These are phyloP conservation scores for Suaeda aralocaspica DNA, from an alignment of 148 eudicot species.

Conservation along the genomic window DNA sequence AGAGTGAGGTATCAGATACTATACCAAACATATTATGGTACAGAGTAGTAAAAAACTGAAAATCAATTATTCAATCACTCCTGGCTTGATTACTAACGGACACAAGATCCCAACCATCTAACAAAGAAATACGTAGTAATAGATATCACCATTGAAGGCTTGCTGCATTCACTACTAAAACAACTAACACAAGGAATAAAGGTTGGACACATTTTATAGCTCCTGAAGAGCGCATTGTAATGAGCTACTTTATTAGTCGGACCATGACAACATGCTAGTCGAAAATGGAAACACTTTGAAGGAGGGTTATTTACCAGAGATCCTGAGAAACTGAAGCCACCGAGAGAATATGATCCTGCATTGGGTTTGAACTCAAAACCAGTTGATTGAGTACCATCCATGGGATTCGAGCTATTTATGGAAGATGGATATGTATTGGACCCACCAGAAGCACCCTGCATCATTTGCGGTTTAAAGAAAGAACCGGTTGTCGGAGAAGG, in stretches of 20 bases:
- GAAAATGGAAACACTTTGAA: neutral
- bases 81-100: too few relatives aligned
- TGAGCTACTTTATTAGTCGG: too few relatives aligned
- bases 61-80: too few relatives aligned
- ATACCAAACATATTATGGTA: neutral
- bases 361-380: slow-evolving; percentile 78
- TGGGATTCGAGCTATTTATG: slow-evolving; percentile 39
- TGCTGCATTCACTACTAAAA: too few relatives aligned
- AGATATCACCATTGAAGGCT: neutral
- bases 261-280: neutral
- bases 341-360: slow-evolving; percentile 51
- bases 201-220: neutral
- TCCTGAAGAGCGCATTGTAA: neutral
- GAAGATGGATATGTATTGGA: slow-evolving; percentile 42
- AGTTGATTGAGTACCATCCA: slow-evolving; percentile 41
- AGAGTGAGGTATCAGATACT: slow-evolving; percentile 20
- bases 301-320: slow-evolving; percentile 43
- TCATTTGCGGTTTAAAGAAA: slow-evolving; percentile 61
- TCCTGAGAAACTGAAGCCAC: slow-evolving; percentile 49
- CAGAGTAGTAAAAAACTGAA: neutral
- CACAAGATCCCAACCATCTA: too few relatives aligned
- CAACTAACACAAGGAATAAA: neutral
- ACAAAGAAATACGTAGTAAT: neutral
- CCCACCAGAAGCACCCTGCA: slow-evolving; percentile 47
- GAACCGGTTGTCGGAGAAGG: slow-evolving; percentile 99